phyloP scores from a whole-genome alignment of 352 stramenopile genomes.

The Peronosclerospora sorghi region DNA sequence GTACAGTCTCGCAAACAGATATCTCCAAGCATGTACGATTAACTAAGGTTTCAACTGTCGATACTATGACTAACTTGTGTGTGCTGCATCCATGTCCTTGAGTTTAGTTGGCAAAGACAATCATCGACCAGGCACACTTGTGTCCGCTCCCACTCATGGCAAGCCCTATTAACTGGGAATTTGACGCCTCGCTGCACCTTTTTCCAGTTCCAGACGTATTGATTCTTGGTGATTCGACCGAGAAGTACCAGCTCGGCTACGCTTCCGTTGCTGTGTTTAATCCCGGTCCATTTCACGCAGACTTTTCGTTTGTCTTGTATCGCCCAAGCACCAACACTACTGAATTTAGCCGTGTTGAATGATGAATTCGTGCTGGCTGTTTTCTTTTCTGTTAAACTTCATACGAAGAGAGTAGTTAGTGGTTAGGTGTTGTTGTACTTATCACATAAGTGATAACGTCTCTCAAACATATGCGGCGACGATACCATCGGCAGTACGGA shows the following conservation, averaged over 20 bases:
- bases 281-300: slow-evolving; percentile 68
- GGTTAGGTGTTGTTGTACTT: background rate
- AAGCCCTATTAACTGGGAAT: slow-evolving; percentile 90
- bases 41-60: background rate
- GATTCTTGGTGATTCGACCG: slow-evolving; percentile 70
- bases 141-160: slow-evolving; percentile 80
- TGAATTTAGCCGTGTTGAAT: slow-evolving; percentile 78
- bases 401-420: too few relatives aligned
- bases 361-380: too few relatives aligned
- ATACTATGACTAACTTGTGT: slow-evolving; percentile 1
- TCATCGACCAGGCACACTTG: slow-evolving; percentile 91
- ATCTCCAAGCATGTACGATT: slow-evolving; percentile 72
- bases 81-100: background rate
- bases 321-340: slow-evolving; percentile 73
- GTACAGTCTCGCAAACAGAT: slow-evolving; percentile 35
- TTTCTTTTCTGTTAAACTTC: too few relatives aligned
- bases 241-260: slow-evolving; percentile 78
- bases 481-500: slow-evolving; percentile 56
- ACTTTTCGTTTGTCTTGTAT: slow-evolving; percentile 83
- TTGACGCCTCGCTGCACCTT: slow-evolving; percentile 86
- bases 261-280: slow-evolving; percentile 74
- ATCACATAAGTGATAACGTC: background rate
- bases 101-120: slow-evolving; percentile 62
- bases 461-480: slow-evolving; percentile 20
- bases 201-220: slow-evolving; percentile 88